Evolutionary conservation across 208 protist genomes (phyloP).

Genomic region (Wallacemonas sp.): DNA sequence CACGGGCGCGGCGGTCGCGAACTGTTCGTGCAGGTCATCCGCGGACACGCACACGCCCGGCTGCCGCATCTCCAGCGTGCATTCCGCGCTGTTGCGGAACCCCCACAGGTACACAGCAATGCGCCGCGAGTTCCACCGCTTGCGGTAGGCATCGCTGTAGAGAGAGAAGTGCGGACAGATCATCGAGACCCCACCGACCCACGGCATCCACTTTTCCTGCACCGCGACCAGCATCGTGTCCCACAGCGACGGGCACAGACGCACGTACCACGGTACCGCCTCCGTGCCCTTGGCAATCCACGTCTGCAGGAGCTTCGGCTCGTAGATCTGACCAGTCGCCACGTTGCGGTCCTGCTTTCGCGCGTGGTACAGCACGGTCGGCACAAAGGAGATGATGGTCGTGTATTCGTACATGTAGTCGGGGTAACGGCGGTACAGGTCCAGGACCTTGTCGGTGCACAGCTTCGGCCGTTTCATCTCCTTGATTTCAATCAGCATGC

Average conservation of each 20-base stretch:
- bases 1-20: constrained; percentile 43
- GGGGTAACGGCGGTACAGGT: constrained; percentile 80
- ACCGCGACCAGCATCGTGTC: constrained; percentile 49
- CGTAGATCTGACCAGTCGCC: constrained; percentile 79
- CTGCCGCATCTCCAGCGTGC: constrained; percentile 67
- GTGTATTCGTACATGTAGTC: constrained; percentile 90
- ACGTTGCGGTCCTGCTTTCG: constrained; percentile 64
- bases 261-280: constrained; percentile 37
- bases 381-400: constrained; percentile 85
- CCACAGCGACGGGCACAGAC: constrained; percentile 50
- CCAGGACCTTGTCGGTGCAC: constrained; percentile 77
- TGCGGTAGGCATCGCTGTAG: constrained; percentile 58
- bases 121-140: constrained; percentile 66
- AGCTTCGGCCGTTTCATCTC: constrained; percentile 47
- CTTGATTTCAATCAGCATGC: constrained; percentile 90
- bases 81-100: constrained; percentile 50
- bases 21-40: constrained; percentile 77
- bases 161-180: constrained; percentile 66
- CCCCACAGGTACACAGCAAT: constrained; percentile 84
- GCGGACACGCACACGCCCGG: constrained; percentile 68
- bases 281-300: constrained; percentile 28
- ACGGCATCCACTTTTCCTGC: constrained; percentile 62
- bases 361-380: constrained; percentile 68
- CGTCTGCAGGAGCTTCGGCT: constrained; percentile 31
- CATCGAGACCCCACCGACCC: constrained; percentile 79